Conservation (phyloP, 2,329 filamentous ascomycete genomes). For the Elsinoe ampelina region DNA sequence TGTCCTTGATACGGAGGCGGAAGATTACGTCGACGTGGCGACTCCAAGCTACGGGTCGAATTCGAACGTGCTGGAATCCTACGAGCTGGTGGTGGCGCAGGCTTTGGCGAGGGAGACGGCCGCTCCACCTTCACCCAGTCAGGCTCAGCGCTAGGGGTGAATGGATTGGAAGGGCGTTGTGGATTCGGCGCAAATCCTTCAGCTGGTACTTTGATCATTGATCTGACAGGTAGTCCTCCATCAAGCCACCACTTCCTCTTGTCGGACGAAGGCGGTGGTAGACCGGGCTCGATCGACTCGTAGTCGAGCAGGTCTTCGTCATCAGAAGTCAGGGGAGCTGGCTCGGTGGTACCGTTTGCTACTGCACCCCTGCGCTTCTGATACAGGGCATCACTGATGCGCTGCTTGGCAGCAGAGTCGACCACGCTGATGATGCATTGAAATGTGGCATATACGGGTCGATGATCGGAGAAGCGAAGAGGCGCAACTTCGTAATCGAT, state of each 20-base stretch:
- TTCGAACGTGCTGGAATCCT: slow-evolving; percentile 7
- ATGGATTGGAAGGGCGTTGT: slow-evolving; percentile 71
- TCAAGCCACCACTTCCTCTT: slow-evolving; percentile 58
- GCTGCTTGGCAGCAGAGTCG: slow-evolving; percentile 62
- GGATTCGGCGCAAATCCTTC: slow-evolving; percentile 59
- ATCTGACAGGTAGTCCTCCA: slow-evolving; percentile 61
- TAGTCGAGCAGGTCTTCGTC: slow-evolving; percentile 77
- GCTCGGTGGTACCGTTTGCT: slow-evolving; percentile 52
- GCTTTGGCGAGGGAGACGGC: slow-evolving; percentile 19
- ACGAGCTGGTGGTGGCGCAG: slow-evolving; percentile 2
- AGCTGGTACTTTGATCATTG: slow-evolving; percentile 58
- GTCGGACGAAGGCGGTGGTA: slow-evolving; percentile 55
- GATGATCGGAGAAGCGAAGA: slow-evolving; percentile 84
- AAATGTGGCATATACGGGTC: slow-evolving; percentile 89
- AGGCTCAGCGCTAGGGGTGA: slow-evolving; percentile 60
- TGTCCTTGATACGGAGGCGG: slow-evolving; percentile 14
- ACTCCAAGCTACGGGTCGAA: background rate
- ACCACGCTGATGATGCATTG: slow-evolving; percentile 73
- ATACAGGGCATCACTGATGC: slow-evolving; percentile 67
- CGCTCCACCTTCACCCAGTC: slow-evolving; percentile 63
- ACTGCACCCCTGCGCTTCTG: slow-evolving; percentile 56
- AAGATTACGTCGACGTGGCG: background rate
- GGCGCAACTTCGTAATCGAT: slow-evolving; percentile 73
- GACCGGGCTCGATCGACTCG: slow-evolving; percentile 70
- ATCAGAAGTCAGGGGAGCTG: slow-evolving; percentile 49